phyloP scores from a whole-genome alignment of 108 stramenopile genomes.

The Nitzschia sp. region DNA sequence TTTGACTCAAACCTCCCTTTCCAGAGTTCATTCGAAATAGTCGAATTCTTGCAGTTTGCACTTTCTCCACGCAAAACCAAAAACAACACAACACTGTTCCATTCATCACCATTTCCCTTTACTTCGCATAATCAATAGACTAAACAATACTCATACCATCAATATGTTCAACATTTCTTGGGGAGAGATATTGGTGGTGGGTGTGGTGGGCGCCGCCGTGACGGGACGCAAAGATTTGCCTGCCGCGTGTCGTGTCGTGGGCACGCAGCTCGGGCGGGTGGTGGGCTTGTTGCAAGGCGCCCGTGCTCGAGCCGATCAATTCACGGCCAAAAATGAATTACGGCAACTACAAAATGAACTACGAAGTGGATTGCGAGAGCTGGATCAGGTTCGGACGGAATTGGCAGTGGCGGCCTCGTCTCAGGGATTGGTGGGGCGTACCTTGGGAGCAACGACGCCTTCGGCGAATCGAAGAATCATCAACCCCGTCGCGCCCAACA shows the following conservation, averaged over 20 bases:
- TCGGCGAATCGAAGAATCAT: conserved; percentile 41
- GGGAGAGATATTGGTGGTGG: conserved; percentile 71
- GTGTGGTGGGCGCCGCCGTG: conserved; percentile 51
- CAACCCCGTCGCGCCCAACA: not conserved
- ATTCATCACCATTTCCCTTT: too few species aligned
- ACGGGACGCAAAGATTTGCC: conserved; percentile 81
- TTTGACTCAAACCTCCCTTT: too few species aligned
- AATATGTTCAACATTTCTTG: conserved; percentile 72
- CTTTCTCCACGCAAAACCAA: too few species aligned
- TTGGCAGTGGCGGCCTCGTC: conserved; percentile 67
- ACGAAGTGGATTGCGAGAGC: conserved; percentile 70
- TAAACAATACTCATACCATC: too few species aligned
- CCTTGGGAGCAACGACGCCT: conserved; percentile 53
- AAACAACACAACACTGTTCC: too few species aligned
- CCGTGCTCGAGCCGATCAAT: conserved; percentile 76
- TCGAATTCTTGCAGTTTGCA: too few species aligned
- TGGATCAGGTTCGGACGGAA: conserved; percentile 83
- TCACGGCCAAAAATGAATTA: conserved; percentile 73
- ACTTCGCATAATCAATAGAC: too few species aligned
- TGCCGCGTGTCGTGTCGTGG: conserved; percentile 55
- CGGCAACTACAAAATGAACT: conserved; percentile 80
- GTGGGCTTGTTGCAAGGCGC: conserved; percentile 86
- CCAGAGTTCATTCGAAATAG: too few species aligned
- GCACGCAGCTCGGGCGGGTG: conserved; percentile 70
- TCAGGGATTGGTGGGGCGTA: conserved; percentile 33